Evolutionary conservation across 2,329 filamentous ascomycete species (phyloP), one percentile per base, ranked within the genome.

Genomic region (Colletotrichum sp.): DNA sequence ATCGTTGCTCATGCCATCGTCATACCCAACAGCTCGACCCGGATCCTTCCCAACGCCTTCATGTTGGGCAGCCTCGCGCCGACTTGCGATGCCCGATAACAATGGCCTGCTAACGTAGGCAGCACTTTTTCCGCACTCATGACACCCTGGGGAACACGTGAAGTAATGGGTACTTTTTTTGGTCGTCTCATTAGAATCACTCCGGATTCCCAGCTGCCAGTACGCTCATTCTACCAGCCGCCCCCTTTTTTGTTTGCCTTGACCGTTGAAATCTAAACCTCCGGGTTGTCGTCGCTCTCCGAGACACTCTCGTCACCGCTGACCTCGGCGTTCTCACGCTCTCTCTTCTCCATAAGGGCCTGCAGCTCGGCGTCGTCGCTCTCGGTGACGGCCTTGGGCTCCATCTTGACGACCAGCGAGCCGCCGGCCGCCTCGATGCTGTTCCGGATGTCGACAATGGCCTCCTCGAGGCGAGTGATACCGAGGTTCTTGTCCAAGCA

Each of bases 341-440:
- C 97, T 80, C 95, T 93, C 93, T 99, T 98, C 91, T 99, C 97
- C 97, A 99, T 99, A 79, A 99, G 91, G 69, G 96, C 97, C 86
- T 98, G 96, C 79, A 99, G 90, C 87, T 98, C 96, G 30, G 96
- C 97, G 83, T 99, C 97, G 82, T 99, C 98, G 85, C 96, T 98
- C 90, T 99, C 98, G 2, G 97, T 99, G 78, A 99, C 97, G 6
- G 98, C 97, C 93, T 99, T 99, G 80, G 97, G 97, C 82, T 97
- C 96, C 97, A 99, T 99, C 92, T 98, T 98, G 81, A 98, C 94
- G 59, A 93, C 91, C 83, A 96, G 94, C 83, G 92, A 93, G 77
- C 97, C 97, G 70, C 95, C 95, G 1, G 94, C 91, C 62, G 86
- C 89, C 83, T 93, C 92, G 84, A 99, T 99, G 85, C 91, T 96